Base-by-base conservation (phyloP, 2,329 filamentous ascomycete species). In the Apiospora malaysiana region DNA sequence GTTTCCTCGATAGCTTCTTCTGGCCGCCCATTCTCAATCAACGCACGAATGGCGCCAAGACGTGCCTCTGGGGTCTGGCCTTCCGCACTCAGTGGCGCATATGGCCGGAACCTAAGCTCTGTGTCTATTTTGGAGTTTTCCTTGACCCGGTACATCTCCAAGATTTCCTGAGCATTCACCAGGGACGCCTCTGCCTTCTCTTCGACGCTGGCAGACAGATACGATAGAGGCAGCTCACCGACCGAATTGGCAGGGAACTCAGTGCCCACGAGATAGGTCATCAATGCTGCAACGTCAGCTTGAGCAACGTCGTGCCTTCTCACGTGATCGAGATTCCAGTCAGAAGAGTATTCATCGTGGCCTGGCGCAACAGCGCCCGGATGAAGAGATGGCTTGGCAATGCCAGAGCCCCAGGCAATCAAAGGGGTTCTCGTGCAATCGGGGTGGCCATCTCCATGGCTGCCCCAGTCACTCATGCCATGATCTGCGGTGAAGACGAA, bases 391-490 rank as follows among this genome's bases (percentile, higher is more conserved):
- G 96, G 96, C 74, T 88, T 88, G 3, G 94, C 94, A 49, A 98
- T 89, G 10, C 96, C 96, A 69, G 96, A 94, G 14, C 96, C 96
- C 96, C 96, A 99, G 2, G 89, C 91, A 75, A 99, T 93, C 43
- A 99, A 85, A 0, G 96, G 96, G 0, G 96, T 99, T 68, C 96
- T 90, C 3, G 96, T 99, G 77, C 98, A 99, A 81, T 99, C 93
- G 0, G 96, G 96, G 81, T 99, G 95, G 9, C 96, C 96, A 80
- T 99, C 96, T 47, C 97, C 97, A 80, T 99, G 97, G 76, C 95
- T 98, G n/a, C 97, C 96, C 92, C 93, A 98, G 81, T 99, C 96
- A 78, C 94, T 98, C 96, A 99, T 99, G 23, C 96, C 96, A 81
- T 99, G 96, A 78, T 99, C 96, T 9, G 96, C 96, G 1, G 97